Evolutionary conservation across 1,284 basidiomycete species (phyloP).

Genomic region (Hymenochaete sp.): DNA sequence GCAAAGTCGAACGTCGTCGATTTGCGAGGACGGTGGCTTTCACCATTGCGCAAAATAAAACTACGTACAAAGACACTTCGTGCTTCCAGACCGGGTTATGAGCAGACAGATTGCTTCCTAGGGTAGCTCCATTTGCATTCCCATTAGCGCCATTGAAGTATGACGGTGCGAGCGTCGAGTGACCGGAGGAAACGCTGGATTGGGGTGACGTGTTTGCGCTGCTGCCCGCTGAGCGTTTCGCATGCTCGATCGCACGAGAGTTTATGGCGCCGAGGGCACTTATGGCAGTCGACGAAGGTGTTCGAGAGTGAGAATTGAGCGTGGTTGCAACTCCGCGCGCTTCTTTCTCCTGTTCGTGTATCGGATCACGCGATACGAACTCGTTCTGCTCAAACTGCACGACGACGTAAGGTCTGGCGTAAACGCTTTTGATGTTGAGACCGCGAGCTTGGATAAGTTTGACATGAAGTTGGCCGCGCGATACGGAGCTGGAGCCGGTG

Average conservation of each 20-base stretch:
- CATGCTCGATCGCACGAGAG: conserved; percentile 42
- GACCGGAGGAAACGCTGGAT: conserved; percentile 30
- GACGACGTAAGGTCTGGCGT: conserved; percentile 86
- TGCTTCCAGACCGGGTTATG: conserved; percentile 99
- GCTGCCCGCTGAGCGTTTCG: conserved; percentile 27
- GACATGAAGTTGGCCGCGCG: conserved; percentile 84
- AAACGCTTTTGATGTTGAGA: conserved; percentile 64
- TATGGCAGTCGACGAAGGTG: conserved; percentile 52
- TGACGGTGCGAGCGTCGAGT: conserved; percentile 29
- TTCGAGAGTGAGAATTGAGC: conserved; percentile 49
- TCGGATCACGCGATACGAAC: conserved; percentile 90
- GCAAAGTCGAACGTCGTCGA: too few species aligned
- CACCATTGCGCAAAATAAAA: too few species aligned
- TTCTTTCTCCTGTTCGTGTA: conserved; percentile 78
- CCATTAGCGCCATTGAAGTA: neutral
- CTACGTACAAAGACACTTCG: conserved; percentile 91
- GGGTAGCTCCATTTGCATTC: conserved; percentile 28
- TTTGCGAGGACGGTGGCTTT: too few species aligned
- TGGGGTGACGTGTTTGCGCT: conserved; percentile 33
- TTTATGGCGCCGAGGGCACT: conserved; percentile 63
- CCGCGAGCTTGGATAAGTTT: conserved; percentile 90
- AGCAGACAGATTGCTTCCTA: conserved; percentile 59
- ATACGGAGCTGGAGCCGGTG: conserved; percentile 27
- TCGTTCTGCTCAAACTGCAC: conserved; percentile 99
- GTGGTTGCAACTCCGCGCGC: conserved; percentile 71